Evolutionary conservation across 192 early-diverging fungal genomes (phyloP).

Genomic region (Gonapodya sp.): DNA sequence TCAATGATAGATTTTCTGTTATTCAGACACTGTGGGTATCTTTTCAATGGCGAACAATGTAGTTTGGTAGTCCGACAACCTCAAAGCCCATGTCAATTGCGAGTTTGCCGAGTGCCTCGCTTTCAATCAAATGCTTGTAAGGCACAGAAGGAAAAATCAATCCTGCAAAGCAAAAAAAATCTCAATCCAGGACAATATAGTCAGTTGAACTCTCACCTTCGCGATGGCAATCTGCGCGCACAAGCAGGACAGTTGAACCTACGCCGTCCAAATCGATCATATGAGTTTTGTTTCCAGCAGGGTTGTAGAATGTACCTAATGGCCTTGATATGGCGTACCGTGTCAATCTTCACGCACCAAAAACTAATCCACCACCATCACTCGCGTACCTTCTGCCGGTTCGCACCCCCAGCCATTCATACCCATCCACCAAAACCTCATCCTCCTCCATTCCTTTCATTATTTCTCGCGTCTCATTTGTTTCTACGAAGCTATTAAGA

Average conservation of each 20-base stretch:
- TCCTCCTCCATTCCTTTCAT: slow-evolving; percentile 45
- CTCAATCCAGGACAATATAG: background rate
- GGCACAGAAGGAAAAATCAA: slow-evolving; percentile 49
- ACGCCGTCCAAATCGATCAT: slow-evolving; percentile 54
- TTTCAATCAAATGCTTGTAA: slow-evolving; percentile 58
- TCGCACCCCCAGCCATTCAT: slow-evolving; percentile 34
- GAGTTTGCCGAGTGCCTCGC: slow-evolving; percentile 64
- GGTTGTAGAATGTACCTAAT: background rate
- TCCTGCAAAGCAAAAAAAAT: background rate
- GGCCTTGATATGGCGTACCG: background rate
- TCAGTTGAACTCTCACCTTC: slow-evolving; percentile 27
- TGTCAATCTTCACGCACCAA: background rate
- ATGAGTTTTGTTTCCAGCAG: background rate
- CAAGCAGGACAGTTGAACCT: slow-evolving; percentile 56
- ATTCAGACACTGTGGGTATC: too few relatives aligned
- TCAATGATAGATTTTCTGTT: too few relatives aligned
- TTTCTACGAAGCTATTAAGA: slow-evolving; percentile 12
- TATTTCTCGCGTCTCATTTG: slow-evolving; percentile 14
- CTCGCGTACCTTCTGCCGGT: slow-evolving; percentile 19
- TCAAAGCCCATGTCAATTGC: slow-evolving; percentile 51
- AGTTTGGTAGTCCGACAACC: slow-evolving; percentile 53
- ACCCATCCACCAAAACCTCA: slow-evolving; percentile 61
- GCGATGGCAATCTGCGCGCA: slow-evolving; percentile 55
- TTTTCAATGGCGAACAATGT: slow-evolving; percentile 42
- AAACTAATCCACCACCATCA: background rate